These are phyloP conservation scores for Prunus mume DNA, from an alignment of 306 rosid genomes.

Conservation along the genomic window DNA sequence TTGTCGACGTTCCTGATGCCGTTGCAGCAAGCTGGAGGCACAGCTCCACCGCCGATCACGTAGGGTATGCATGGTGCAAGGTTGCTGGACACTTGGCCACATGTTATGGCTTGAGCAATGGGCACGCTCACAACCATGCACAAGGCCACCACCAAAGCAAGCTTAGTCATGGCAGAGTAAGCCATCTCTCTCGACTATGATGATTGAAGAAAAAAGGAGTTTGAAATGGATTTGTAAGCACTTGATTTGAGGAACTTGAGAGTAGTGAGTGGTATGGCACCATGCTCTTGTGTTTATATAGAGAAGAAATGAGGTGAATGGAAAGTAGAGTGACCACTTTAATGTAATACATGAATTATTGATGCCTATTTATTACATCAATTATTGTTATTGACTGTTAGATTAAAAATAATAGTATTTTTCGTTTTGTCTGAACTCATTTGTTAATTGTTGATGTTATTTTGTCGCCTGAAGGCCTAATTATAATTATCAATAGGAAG, in stretches of 20 bases:
- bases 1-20: conserved; percentile 17
- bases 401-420: no score
- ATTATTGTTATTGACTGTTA: neutral
- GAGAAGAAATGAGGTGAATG: neutral
- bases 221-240: no score
- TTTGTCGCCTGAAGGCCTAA: no score
- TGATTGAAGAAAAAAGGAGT: no score
- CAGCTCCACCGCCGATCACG: neutral
- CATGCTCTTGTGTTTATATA: neutral
- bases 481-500: no score
- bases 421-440: no score
- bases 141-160: conserved; percentile 17
- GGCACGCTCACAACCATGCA: conserved; percentile 41
- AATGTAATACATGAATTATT: neutral
- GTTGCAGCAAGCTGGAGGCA: neutral
- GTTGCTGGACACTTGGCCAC: conserved; percentile 24
- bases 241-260: neutral
- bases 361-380: neutral
- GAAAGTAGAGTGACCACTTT: no score
- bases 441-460: no score
- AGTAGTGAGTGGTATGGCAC: neutral
- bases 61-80: conserved; percentile 10
- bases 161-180: conserved; percentile 16
- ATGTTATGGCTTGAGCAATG: conserved; percentile 37
- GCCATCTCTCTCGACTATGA: conserved; percentile 17